A percentile compares a stretch with the other conserved stretches of the same genome.
phyloP scores from a whole-genome alignment of 2,329 filamentous ascomycete species.

The Penicillium hordei region DNA sequence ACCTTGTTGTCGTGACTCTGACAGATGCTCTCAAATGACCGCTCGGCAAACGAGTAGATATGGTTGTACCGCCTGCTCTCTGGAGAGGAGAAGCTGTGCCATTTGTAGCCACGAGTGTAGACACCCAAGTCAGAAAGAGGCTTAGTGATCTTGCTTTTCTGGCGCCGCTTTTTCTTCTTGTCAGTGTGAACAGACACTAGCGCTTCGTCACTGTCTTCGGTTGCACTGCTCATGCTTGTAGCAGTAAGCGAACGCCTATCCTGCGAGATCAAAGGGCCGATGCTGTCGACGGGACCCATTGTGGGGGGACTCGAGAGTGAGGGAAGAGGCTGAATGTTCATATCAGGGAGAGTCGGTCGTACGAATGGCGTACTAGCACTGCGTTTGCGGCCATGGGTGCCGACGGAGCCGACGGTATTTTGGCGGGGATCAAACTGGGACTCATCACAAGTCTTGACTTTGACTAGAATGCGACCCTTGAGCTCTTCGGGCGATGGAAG shows the following conservation, averaged over 20 bases:
- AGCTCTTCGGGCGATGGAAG: constrained; percentile 86
- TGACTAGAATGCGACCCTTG: constrained; percentile 80
- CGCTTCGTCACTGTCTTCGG: constrained; percentile 74
- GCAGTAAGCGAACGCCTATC: constrained; percentile 55
- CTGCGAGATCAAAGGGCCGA: constrained; percentile 48
- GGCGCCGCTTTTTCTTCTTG: constrained; percentile 57
- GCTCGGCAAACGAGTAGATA: constrained; percentile 92
- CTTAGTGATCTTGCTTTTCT: constrained; percentile 79
- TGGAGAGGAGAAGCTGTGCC: constrained; percentile 71
- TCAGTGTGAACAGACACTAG: constrained; percentile 53
- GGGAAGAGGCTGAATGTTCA: constrained; percentile 48
- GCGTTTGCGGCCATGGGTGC: constrained; percentile 48
- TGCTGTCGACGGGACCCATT: constrained; percentile 51
- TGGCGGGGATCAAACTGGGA: constrained; percentile 48
- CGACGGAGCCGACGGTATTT: constrained; percentile 43
- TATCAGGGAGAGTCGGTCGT: constrained; percentile 61
- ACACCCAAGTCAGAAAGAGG: constrained; percentile 83
- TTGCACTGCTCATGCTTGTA: constrained; percentile 57
- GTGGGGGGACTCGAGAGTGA: constrained; percentile 55
- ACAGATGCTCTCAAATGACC: constrained; percentile 78
- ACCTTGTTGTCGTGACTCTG: constrained; percentile 73
- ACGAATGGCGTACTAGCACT: constrained; percentile 78
- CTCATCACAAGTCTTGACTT: constrained; percentile 79
- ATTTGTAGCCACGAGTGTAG: constrained; percentile 75
- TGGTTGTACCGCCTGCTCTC: constrained; percentile 90